A percentile compares a stretch with the other conserved stretches of the same genome.
These are phyloP conservation scores for Solanum chilense DNA, from an alignment of 257 asterid species.

Conservation along the genomic window DNA sequence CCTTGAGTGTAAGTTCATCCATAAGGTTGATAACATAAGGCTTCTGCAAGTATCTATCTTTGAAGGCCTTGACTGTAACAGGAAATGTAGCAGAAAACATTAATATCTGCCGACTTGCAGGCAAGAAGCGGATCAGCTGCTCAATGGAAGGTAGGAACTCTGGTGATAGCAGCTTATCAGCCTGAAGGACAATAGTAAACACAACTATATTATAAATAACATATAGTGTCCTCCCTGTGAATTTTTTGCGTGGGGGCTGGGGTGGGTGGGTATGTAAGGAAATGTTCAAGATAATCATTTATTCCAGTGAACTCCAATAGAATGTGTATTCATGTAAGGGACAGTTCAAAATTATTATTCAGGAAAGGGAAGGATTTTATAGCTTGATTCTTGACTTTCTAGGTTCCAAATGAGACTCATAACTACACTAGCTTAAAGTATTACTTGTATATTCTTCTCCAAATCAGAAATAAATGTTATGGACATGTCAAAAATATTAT, in stretches of 20 bases:
- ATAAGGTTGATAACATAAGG: constrained; percentile 81
- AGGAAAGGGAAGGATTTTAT: neutral
- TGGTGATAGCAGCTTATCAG: constrained; percentile 86
- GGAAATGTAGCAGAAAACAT: constrained; percentile 93
- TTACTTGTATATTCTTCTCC: neutral
- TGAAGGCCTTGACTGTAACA: constrained; percentile 77
- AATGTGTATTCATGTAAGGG: neutral
- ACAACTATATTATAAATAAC: neutral
- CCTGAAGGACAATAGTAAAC: constrained; percentile 41
- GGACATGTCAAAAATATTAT: neutral
- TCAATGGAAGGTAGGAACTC: constrained; percentile 84
- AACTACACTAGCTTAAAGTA: neutral
- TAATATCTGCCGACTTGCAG: constrained; percentile 66
- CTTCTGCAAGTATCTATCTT: constrained; percentile 57
- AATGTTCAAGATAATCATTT: neutral
- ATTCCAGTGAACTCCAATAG: neutral
- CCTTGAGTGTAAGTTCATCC: constrained; percentile 93
- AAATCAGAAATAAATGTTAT: neutral
- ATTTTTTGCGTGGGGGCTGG: neutral
- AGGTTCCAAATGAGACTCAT: neutral
- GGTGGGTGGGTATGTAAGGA: neutral
- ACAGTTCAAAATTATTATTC: neutral
- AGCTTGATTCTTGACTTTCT: neutral
- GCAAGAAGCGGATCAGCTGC: constrained; percentile 66
- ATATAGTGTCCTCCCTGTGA: neutral